Percentiles rank a stretch among this genome's conserved stretches.
Evolutionary conservation across 164 flowering plant genomes (phyloP).

Genomic region (Stephania yunnanensis): DNA sequence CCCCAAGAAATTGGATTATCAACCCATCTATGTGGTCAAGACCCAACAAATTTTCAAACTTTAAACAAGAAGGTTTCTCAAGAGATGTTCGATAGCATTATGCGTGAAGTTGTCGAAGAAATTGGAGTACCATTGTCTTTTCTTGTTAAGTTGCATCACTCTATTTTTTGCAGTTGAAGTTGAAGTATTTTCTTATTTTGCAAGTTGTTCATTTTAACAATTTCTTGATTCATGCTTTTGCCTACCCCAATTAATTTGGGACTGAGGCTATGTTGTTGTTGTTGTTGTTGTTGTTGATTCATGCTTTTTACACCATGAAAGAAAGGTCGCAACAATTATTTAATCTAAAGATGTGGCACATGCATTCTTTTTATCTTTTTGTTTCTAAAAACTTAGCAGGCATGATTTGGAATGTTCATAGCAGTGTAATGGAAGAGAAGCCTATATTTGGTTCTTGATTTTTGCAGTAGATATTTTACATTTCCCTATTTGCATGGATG

Average conservation of each 20-base stretch:
- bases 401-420: background rate
- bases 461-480: background rate
- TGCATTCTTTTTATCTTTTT: background rate
- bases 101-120: conserved; percentile 97
- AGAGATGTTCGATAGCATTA: conserved; percentile 95
- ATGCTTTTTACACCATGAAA: background rate
- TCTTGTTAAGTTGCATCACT: conserved; percentile 47
- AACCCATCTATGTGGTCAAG: conserved; percentile 33
- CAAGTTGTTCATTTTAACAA: background rate
- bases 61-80: conserved; percentile 52
- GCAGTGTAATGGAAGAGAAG: background rate
- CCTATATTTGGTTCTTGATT: background rate
- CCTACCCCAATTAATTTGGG: too few species aligned
- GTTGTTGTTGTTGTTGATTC: background rate
- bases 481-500: background rate
- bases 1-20: conserved; percentile 71
- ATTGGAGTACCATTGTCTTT: conserved; percentile 70
- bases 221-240: too few species aligned
- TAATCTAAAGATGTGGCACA: background rate
- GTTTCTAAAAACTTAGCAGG: background rate
- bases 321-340: too few species aligned
- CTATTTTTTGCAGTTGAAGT: background rate
- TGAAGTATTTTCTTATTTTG: conserved; percentile 4
- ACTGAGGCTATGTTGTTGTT: too few species aligned
- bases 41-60: conserved; percentile 17